phyloP scores from a whole-genome alignment of 805 yeast species.

The Candida germanica region DNA sequence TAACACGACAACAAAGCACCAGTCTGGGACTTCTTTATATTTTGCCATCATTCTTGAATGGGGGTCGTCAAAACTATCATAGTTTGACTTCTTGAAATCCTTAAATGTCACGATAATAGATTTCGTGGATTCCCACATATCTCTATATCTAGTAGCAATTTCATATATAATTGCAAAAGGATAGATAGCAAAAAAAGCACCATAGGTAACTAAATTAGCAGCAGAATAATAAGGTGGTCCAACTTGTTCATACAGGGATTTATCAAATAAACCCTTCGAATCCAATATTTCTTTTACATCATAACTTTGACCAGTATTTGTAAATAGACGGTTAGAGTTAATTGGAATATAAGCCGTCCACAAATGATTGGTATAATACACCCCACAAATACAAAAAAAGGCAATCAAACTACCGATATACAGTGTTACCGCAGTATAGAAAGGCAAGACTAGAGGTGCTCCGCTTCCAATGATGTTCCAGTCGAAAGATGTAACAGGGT shows the following conservation, averaged over 20 bases:
- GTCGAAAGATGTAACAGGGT: conserved; percentile 54
- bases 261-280: conserved; percentile 26
- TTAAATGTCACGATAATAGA: conserved; percentile 10
- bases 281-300: conserved; percentile 41
- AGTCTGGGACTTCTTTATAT: conserved; percentile 33
- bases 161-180: conserved; percentile 42
- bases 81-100: conserved; percentile 38
- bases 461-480: conserved; percentile 41
- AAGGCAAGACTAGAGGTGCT: conserved; percentile 37
- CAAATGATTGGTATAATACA: conserved; percentile 20
- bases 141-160: conserved; percentile 20
- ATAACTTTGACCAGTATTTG: conserved; percentile 45
- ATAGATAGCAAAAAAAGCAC: conserved; percentile 25
- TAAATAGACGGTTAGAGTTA: conserved; percentile 43
- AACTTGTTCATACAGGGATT: conserved; percentile 16
- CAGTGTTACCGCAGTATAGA: conserved; percentile 21
- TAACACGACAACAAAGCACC: conserved; percentile 23
- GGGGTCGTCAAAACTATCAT: conserved; percentile 31
- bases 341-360: conserved; percentile 29
- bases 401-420: conserved; percentile 17
- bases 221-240: conserved; percentile 31
- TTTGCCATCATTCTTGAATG: conserved; percentile 28
- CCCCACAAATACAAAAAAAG: conserved; percentile 16
- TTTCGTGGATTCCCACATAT: conserved; percentile 16
- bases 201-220: conserved; percentile 23